These are phyloP conservation scores for Calonectria leucothoes DNA, from an alignment of 2,329 filamentous ascomycete species.

Conservation along the genomic window DNA sequence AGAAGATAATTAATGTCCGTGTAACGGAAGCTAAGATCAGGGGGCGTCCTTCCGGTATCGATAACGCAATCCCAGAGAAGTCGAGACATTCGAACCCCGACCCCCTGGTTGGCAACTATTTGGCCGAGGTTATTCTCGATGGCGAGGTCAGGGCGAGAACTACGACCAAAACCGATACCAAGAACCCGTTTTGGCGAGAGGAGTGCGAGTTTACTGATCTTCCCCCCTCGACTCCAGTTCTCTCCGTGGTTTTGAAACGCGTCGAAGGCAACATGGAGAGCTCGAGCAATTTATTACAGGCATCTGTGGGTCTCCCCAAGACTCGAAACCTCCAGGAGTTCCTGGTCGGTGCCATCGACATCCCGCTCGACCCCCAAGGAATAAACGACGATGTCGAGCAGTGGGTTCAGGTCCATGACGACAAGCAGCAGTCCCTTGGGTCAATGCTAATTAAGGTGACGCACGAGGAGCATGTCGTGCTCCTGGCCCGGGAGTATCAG, in stretches of 20 bases:
- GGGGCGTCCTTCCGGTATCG: constrained; percentile 42
- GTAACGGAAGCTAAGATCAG: constrained; percentile 73
- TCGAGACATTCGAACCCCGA: constrained; percentile 50
- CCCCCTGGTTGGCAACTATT: constrained; percentile 73
- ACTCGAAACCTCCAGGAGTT: constrained; percentile 60
- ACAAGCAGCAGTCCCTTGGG: constrained; percentile 79
- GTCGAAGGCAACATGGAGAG: constrained; percentile 63
- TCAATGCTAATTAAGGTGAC: constrained; percentile 86
- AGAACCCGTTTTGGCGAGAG: constrained; percentile 85
- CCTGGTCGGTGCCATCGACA: constrained; percentile 80
- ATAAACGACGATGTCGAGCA: constrained; percentile 83
- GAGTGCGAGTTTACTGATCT: constrained; percentile 83
- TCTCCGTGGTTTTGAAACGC: constrained; percentile 79
- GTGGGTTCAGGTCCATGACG: constrained; percentile 87
- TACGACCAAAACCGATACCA: constrained; percentile 76
- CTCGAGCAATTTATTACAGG: constrained; percentile 47
- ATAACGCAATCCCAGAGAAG: constrained; percentile 36
- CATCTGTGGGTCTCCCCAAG: constrained; percentile 47
- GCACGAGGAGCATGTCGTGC: constrained; percentile 89
- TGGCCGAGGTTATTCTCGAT: constrained; percentile 83
- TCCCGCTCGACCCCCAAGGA: constrained; percentile 83
- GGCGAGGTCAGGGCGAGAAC: constrained; percentile 83
- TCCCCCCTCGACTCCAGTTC: constrained; percentile 74
- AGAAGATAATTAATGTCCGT: constrained; percentile 69
- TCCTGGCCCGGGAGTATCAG: constrained; percentile 88